Percentiles rank a stretch among this genome's conserved stretches.
Conservation (phyloP, 2,329 filamentous ascomycete genomes). For the Alternaria metachromatica region DNA sequence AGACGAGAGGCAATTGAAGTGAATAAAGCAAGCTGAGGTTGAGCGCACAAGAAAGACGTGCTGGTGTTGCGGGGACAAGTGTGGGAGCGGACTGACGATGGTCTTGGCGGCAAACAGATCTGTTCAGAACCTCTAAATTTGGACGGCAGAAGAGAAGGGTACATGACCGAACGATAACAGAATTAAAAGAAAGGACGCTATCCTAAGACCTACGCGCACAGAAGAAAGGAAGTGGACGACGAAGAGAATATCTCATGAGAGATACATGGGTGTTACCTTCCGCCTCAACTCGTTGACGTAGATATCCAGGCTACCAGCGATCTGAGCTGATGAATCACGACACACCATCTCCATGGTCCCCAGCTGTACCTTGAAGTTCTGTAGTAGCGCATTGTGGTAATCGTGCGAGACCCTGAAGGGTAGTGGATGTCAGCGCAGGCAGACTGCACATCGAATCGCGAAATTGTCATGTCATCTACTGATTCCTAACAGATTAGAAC, state of each 20-base stretch:
- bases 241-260: background rate
- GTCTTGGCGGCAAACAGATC: conserved; percentile 18
- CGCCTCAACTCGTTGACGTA: background rate
- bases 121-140: background rate
- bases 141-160: background rate
- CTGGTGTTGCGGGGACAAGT: background rate
- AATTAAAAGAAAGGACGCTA: background rate
- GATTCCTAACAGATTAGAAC: background rate
- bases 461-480: background rate
- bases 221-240: background rate
- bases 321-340: background rate
- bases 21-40: background rate
- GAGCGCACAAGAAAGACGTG: background rate
- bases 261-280: background rate
- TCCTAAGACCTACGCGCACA: background rate
- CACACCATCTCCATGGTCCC: background rate
- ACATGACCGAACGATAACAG: background rate
- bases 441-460: background rate
- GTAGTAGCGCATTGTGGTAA: background rate
- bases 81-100: conserved; percentile 2
- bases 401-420: background rate
- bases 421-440: background rate
- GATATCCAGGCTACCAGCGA: background rate
- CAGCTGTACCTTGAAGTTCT: background rate
- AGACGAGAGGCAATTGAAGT: background rate